Percentiles rank a stretch among this genome's conserved stretches.
phyloP scores from a whole-genome alignment of 768 basidiomycete genomes.

The Boletus rubroflammeus region DNA sequence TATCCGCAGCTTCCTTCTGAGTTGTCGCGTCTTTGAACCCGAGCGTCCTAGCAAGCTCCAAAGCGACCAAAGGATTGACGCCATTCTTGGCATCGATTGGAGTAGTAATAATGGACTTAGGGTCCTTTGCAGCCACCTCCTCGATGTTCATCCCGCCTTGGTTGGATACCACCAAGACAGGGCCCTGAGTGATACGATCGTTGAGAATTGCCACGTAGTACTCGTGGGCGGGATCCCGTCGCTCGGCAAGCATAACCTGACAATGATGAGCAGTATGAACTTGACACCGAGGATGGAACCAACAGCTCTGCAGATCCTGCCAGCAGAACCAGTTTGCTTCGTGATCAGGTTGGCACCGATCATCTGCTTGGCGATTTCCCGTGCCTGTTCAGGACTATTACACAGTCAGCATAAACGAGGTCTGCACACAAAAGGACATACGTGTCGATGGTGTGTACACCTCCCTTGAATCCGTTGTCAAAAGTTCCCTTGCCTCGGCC shows the following conservation, averaged over 20 bases:
- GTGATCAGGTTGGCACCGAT: slow-evolving; percentile 94
- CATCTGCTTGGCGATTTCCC: slow-evolving; percentile 88
- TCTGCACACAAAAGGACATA: slow-evolving; percentile 30
- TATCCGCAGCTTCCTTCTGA: slow-evolving; percentile 84
- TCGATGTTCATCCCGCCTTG: slow-evolving; percentile 99
- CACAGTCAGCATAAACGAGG: slow-evolving; percentile 7
- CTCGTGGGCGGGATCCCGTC: slow-evolving; percentile 89
- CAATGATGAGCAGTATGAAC: slow-evolving; percentile 11
- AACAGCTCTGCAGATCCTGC: slow-evolving; percentile 93
- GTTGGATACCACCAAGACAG: slow-evolving; percentile 88
- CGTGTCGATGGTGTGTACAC: slow-evolving; percentile 93
- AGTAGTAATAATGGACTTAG: slow-evolving; percentile 90
- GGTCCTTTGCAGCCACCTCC: slow-evolving; percentile 96
- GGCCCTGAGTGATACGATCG: slow-evolving; percentile 84
- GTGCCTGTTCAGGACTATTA: slow-evolving; percentile 78
- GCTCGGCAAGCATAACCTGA: slow-evolving; percentile 97
- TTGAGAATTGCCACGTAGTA: slow-evolving; percentile 98
- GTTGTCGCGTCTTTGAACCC: slow-evolving; percentile 76
- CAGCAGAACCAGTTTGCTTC: slow-evolving; percentile 93
- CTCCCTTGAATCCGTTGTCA: slow-evolving; percentile 93
- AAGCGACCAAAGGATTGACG: slow-evolving; percentile 65
- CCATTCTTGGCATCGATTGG: slow-evolving; percentile 85
- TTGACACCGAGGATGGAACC: slow-evolving; percentile 26
- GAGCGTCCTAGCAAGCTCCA: slow-evolving; percentile 81
- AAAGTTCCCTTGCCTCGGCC: slow-evolving; percentile 98